Percentiles rank a stretch among this genome's conserved stretches.
These are phyloP conservation scores for Schizochytrium sp. DNA, from an alignment of 108 stramenopile genomes.

Conservation along the genomic window DNA sequence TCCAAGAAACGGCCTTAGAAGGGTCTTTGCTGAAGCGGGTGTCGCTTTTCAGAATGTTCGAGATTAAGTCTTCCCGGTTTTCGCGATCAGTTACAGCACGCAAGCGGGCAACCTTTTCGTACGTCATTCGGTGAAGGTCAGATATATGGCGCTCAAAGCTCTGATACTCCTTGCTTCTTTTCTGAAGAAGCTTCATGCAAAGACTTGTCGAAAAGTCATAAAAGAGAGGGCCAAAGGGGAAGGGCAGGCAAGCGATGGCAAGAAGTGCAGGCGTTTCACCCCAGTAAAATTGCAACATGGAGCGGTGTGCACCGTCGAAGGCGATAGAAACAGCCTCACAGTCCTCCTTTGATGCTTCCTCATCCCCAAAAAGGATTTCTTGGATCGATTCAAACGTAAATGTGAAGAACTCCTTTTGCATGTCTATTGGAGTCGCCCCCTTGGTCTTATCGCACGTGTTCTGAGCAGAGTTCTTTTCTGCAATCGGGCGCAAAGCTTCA, in stretches of 20 bases:
- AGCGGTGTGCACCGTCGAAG: constrained; percentile 67
- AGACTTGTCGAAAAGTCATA: constrained; percentile 3
- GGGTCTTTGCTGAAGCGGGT: not conserved
- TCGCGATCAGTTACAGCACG: constrained; percentile 47
- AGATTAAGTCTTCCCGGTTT: constrained; percentile 54
- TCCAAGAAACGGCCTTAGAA: not conserved
- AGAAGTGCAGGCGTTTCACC: not conserved
- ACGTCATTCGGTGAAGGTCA: constrained; percentile 33
- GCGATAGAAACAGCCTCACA: constrained; percentile 62
- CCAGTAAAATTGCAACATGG: constrained; percentile 3
- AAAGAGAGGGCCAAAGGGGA: constrained; percentile 6
- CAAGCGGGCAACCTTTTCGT: not conserved
- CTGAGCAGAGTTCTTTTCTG: not conserved
- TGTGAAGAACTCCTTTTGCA: constrained; percentile 49
- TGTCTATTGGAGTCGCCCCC: not conserved
- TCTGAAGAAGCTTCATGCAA: constrained; percentile 16
- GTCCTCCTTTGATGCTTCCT: constrained; percentile 62
- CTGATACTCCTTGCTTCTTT: constrained; percentile 41
- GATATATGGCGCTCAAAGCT: constrained; percentile 66
- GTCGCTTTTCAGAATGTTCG: constrained; percentile 45
- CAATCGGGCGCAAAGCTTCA: not conserved
- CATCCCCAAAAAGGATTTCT: constrained; percentile 72
- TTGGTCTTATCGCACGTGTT: not conserved
- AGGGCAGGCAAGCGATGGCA: not conserved
- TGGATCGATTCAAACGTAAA: constrained; percentile 71